Base-by-base conservation (phyloP, 2,329 filamentous ascomycete genomes). In the Ophiostoma pallidulum region DNA sequence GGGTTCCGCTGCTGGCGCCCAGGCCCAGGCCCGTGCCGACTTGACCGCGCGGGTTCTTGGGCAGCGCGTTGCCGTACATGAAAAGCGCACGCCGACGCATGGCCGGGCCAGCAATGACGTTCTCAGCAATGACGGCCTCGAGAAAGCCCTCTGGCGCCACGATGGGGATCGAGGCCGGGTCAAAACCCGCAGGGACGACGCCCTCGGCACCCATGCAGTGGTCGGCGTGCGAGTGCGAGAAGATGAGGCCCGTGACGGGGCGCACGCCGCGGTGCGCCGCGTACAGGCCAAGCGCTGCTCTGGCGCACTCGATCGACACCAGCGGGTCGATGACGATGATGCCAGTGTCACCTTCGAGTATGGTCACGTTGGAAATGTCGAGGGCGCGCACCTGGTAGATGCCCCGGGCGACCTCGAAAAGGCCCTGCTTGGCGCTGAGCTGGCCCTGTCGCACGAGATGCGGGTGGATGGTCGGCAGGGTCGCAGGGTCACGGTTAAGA, bases 291-390 rank as follows among this genome's bases (percentile, higher is more conserved):
- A 48, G 16, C 4, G 16, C 32, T 8, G 45, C 45, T 3, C 29
- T 22, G 8, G 45, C 45, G 18, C 45, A 48, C 33, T 42, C 43
- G 36, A 33, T 19, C 10, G 43, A 45, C 4, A 33, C 19, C 24
- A 45, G 35, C 18, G 43, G 43, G 26, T 48, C 45, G 12, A 48
- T 42, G 6, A 48, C 19, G 13, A 48, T 39, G 14, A 48, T 28
- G 16, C 45, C 45, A 8, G 10, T 6, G 8, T 24, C 28, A 32
- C 45, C 45, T 39, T 48, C 45, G 3, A 48, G 16, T 10, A 48
- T 38, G 4, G 45, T 48, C 45, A 48, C 42, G 32, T 48, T 48
- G 22, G 45, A 48, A 6, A 48, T 38, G 39, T 48, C 45, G 16
- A 48, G 45, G n/a, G 45, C 45, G 9, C 45, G 45, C 5, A 48